Base-by-base conservation (phyloP, 2,329 filamentous ascomycete genomes). In the Phyllosticta citriasiana region DNA sequence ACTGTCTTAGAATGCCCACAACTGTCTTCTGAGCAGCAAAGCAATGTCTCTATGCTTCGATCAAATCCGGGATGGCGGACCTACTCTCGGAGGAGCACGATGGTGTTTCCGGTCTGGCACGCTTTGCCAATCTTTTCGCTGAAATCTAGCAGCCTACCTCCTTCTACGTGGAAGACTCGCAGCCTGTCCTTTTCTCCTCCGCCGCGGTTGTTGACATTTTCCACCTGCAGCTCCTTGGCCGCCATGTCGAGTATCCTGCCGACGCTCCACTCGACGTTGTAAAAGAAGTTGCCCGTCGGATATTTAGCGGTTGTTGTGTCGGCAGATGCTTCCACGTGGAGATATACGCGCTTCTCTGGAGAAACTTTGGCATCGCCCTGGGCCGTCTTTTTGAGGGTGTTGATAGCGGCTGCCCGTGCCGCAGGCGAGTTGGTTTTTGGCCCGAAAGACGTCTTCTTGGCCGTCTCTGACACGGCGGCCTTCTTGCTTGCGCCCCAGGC, bases 141-240 rank as follows among this genome's bases (percentile, higher is more conserved):
- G 69, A 95, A 99, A 63, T 94, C 92, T 65, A 99, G 74, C 64
- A 99, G 73, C 62, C 91, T 79, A 0, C 94, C 94, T 0, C 88
- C 89, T 71, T 99, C 92, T 0, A 99, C 89, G 72, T 97, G 92
- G 70, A 96, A 99, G 0, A 99, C 85, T 8, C 94, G 79, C 65
- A 99, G 73, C 73, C 88, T 88, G 63, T 91, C 87, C 71, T 88
- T 86, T 76, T 95, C 90, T 12, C 87, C 82, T 2, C 82, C 83
- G 0, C 84, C 86, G 67, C 88, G 81, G 68, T 95, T 95, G 70
- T 96, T 96, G 65, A 93, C 75, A 66, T 96, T 96, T 69, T 88
- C 82, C 8, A 95, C 85, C 75, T 93, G 89, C 63, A 96, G 72
- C 61, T 83, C 82, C 73, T 83, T 86, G 0, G 91, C 90, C 16